These are phyloP conservation scores for Xylaria sp. DNA, from an alignment of 2,329 filamentous ascomycete species.

Conservation along the genomic window DNA sequence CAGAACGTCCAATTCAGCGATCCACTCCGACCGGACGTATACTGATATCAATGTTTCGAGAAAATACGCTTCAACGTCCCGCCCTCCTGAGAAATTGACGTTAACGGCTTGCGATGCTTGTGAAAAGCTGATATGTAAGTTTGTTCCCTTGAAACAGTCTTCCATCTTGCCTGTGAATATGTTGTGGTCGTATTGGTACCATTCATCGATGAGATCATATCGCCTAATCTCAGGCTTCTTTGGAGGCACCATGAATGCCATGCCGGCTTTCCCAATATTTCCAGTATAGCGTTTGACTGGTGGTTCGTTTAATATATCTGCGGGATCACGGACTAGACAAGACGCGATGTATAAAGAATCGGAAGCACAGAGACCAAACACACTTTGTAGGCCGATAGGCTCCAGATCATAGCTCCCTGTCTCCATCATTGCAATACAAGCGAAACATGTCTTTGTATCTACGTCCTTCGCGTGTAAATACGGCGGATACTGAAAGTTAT, in stretches of 20 bases:
- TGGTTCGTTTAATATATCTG: neutral
- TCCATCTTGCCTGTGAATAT: slow-evolving; percentile 17
- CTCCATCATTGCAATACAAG: slow-evolving; percentile 26
- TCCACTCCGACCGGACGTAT: neutral
- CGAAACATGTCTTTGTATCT: slow-evolving; percentile 14
- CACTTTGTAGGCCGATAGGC: slow-evolving; percentile 3
- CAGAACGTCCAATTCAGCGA: slow-evolving; percentile 15
- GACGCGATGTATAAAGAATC: slow-evolving; percentile 25
- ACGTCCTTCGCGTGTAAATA: neutral
- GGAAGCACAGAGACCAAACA: slow-evolving; percentile 18
- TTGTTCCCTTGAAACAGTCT: slow-evolving; percentile 20
- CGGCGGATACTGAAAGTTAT: neutral
- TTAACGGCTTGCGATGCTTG: slow-evolving; percentile 10
- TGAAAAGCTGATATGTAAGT: slow-evolving; percentile 25
- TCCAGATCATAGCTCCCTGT: slow-evolving; percentile 19
- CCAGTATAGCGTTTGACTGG: slow-evolving; percentile 2
- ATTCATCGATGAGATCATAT: slow-evolving; percentile 17
- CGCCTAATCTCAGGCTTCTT: slow-evolving; percentile 13
- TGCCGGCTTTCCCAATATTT: slow-evolving; percentile 21
- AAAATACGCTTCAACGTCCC: slow-evolving; percentile 12
- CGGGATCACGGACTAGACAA: slow-evolving; percentile 16
- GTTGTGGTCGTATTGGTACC: slow-evolving; percentile 23
- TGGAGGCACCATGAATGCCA: slow-evolving; percentile 21
- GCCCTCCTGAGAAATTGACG: neutral
- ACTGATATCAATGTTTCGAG: slow-evolving; percentile 17